Conservation (phyloP, 202 grass and related monocot genomes). For the Schoenoplectus triqueter region DNA sequence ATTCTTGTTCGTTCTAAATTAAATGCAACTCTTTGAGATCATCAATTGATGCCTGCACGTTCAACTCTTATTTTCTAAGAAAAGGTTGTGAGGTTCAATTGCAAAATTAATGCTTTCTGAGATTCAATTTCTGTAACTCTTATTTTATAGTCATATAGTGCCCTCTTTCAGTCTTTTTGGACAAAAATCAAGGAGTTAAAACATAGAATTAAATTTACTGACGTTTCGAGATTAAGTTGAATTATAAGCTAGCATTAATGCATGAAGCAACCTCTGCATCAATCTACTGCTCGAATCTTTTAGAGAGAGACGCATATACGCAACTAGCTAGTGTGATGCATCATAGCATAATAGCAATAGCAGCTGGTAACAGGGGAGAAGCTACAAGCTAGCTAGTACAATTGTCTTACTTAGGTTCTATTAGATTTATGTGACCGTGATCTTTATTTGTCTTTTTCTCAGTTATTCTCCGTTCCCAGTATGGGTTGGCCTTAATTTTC, state of each 20-base stretch:
- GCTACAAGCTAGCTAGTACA: not conserved
- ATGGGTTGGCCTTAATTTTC: no score
- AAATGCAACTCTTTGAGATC: not conserved
- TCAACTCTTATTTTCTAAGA: not conserved
- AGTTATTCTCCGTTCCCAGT: no score
- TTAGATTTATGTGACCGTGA: not conserved
- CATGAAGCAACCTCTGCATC: not conserved
- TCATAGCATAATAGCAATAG: not conserved
- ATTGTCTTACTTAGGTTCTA: not conserved
- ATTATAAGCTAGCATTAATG: not conserved
- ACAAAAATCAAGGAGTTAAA: not conserved
- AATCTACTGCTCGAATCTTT: not conserved
- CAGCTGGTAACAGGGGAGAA: not conserved
- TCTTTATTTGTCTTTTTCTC: not conserved
- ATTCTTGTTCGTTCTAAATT: not conserved
- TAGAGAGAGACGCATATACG: not conserved
- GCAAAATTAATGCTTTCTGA: no score
- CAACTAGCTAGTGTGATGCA: not conserved
- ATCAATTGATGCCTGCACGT: not conserved
- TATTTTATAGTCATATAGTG: no score
- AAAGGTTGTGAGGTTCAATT: not conserved
- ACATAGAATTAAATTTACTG: not conserved
- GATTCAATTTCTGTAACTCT: no score
- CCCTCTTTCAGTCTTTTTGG: not conserved
- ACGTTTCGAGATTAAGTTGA: not conserved